phyloP scores from a whole-genome alignment of 2,329 filamentous ascomycete genomes.

The Lasiodiplodia theobromae region DNA sequence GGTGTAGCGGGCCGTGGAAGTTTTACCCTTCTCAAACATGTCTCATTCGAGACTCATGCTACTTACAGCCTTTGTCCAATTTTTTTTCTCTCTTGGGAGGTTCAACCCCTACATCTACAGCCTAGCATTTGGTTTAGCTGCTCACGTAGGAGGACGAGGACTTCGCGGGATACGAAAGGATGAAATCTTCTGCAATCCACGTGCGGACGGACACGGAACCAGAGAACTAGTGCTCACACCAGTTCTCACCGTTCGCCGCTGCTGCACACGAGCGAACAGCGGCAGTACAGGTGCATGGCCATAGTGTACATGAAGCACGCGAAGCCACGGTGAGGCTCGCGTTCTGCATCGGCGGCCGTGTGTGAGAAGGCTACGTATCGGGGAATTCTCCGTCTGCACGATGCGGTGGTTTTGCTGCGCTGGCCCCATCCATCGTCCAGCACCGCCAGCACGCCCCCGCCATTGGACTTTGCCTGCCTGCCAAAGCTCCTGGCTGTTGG shows the following conservation, averaged over 20 bases:
- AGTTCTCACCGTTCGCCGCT: background rate
- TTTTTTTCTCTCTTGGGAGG: background rate
- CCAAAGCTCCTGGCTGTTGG: background rate
- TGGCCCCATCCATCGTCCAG: constrained; percentile 21
- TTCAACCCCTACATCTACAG: background rate
- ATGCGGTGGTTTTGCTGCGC: constrained; percentile 21
- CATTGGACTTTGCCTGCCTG: background rate
- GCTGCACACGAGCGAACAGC: background rate
- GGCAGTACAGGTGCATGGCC: background rate
- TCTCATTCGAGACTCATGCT: too few relatives aligned
- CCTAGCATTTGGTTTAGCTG: background rate
- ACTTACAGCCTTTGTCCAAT: background rate
- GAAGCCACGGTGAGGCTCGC: background rate
- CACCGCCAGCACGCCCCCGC: background rate
- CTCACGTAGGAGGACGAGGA: background rate
- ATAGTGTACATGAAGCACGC: constrained; percentile 1
- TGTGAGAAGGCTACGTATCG: constrained; percentile 11
- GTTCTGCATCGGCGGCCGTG: constrained; percentile 1
- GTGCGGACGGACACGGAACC: too few relatives aligned
- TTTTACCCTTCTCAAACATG: too few relatives aligned
- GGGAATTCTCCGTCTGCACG: constrained; percentile 14
- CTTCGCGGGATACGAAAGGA: background rate
- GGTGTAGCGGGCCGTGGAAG: too few relatives aligned
- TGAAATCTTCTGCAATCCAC: background rate
- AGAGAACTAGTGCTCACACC: background rate